Percentiles rank a stretch among this genome's conserved stretches.
Conservation (phyloP, 2,329 filamentous ascomycete genomes). For the Sporothrix pallida region DNA sequence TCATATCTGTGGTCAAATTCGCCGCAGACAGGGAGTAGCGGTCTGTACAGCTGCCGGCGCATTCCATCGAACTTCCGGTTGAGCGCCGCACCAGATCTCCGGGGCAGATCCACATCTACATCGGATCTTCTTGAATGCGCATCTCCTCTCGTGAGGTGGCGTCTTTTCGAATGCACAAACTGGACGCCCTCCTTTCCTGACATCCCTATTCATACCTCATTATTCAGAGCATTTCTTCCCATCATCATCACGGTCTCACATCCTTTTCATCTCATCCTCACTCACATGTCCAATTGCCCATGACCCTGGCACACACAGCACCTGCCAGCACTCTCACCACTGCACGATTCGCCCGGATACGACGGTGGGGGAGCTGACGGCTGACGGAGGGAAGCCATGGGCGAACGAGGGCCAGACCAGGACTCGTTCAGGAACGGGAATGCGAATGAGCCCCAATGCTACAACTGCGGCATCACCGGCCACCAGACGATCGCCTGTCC, state of each 20-base stretch:
- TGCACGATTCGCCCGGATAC: neutral
- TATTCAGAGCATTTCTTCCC: neutral
- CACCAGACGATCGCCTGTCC: constrained; percentile 62
- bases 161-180: neutral
- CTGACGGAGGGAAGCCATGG: constrained; percentile 35
- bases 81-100: neutral
- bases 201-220: neutral
- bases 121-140: neutral
- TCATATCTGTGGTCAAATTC: neutral
- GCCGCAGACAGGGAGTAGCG: neutral
- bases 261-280: neutral
- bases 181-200: neutral
- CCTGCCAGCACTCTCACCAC: neutral
- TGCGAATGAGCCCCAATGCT: constrained; percentile 51
- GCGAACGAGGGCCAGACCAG: constrained; percentile 42
- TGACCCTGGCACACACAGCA: neutral
- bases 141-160: neutral
- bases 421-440: constrained; percentile 36
- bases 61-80: neutral
- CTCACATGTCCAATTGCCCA: neutral
- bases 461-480: constrained; percentile 58
- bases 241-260: neutral
- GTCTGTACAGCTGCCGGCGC: neutral
- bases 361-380: constrained; percentile 13
- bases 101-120: neutral